phyloP scores from a whole-genome alignment of 176 grass and related monocot species.

The Chloris gayana region DNA sequence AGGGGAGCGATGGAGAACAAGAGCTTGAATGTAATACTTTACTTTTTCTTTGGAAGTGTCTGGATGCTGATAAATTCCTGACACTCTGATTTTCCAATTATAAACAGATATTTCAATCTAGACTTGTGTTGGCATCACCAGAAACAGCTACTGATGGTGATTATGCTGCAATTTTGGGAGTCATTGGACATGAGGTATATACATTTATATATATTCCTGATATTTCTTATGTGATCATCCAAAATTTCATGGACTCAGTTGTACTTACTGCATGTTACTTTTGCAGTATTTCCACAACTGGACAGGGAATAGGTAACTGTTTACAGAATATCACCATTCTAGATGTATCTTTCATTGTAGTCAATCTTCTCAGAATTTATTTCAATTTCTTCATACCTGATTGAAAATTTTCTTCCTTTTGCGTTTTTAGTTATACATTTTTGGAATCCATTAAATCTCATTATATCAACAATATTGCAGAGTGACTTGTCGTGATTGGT shows the following conservation, averaged over 20 bases:
- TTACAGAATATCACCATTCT: conserved; percentile 15
- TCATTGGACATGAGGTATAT: conserved; percentile 91
- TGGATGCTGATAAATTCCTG: conserved; percentile 21
- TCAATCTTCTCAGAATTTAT: background rate
- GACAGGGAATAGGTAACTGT: conserved; percentile 89
- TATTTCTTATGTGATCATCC: background rate
- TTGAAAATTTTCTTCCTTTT: conserved; percentile 26
- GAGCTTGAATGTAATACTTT: conserved; percentile 86
- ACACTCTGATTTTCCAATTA: conserved; percentile 46
- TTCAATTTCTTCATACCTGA: conserved; percentile 13
- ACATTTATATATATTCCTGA: conserved; percentile 13
- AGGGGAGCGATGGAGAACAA: conserved; percentile 99
- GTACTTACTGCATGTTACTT: conserved; percentile 30
- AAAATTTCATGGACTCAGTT: conserved; percentile 22
- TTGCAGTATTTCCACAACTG: conserved; percentile 99
- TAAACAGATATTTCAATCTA: conserved; percentile 95
- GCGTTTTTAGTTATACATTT: background rate
- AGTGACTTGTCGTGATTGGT: conserved; percentile 99
- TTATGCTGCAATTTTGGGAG: conserved; percentile 97
- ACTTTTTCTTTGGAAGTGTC: background rate
- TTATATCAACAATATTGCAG: conserved; percentile 50
- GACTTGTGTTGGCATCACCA: conserved; percentile 95
- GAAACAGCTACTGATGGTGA: conserved; percentile 97
- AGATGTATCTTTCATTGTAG: conserved; percentile 3
- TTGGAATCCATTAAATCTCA: background rate